These are phyloP conservation scores for Nothophaeocryptopus gaeumannii DNA, from an alignment of 2,329 filamentous ascomycete genomes.

Conservation along the genomic window DNA sequence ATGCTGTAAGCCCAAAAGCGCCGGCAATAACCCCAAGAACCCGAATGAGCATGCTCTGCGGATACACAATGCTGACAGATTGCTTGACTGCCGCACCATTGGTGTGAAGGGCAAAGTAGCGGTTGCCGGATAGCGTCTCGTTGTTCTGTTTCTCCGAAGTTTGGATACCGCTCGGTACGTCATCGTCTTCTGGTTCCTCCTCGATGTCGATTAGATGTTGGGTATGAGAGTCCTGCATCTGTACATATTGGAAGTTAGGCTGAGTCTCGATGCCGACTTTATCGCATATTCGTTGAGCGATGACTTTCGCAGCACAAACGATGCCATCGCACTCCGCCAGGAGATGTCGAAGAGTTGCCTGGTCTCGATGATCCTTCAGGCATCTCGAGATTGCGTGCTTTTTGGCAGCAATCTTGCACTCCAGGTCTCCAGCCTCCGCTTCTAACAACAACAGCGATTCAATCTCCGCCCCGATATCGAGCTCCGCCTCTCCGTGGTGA, in stretches of 20 bases:
- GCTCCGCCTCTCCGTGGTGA: constrained; percentile 19
- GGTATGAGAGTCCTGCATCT: constrained; percentile 17
- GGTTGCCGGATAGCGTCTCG: constrained; percentile 12
- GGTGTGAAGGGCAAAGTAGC: constrained; percentile 14
- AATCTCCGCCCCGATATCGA: constrained; percentile 39
- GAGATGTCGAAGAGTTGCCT: constrained; percentile 40
- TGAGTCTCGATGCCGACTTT: constrained; percentile 28
- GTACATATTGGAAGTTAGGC: constrained; percentile 23
- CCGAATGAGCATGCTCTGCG: constrained; percentile 36
- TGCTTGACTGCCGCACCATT: constrained; percentile 17
- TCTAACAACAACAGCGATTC: constrained; percentile 38
- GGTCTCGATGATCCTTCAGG: constrained; percentile 37
- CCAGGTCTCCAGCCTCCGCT: constrained; percentile 27
- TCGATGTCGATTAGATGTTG: constrained; percentile 24
- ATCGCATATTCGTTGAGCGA: constrained; percentile 33
- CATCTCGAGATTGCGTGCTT: constrained; percentile 39
- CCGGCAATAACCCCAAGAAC: constrained; percentile 46
- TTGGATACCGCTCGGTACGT: neutral
- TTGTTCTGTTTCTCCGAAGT: constrained; percentile 14
- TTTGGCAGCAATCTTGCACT: constrained; percentile 27
- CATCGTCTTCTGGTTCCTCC: constrained; percentile 8
- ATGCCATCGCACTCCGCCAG: constrained; percentile 44
- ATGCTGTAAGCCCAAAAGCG: constrained; percentile 44
- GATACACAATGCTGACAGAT: constrained; percentile 18
- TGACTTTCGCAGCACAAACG: constrained; percentile 41